A percentile compares a stretch with the other conserved stretches of the same genome.
phyloP scores from a whole-genome alignment of 768 basidiomycete genomes.

The Termitomyces sp. region DNA sequence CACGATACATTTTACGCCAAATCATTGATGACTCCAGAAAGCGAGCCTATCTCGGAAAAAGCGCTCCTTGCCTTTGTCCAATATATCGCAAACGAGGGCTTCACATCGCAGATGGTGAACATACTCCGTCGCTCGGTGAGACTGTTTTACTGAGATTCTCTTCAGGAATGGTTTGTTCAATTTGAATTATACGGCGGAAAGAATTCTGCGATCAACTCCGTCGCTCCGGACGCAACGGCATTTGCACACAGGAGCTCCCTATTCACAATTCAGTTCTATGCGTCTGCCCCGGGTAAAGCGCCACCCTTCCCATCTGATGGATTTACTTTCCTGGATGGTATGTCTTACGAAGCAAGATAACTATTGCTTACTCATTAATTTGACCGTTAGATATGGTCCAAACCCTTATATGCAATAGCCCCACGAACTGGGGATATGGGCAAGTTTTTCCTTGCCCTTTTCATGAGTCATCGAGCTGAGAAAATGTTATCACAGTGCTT shows the following conservation, averaged over 20 bases:
- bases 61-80: conserved; percentile 16
- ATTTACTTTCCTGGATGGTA: conserved; percentile 36
- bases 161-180: conserved; percentile 31
- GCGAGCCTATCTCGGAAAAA: conserved; percentile 21
- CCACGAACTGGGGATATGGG: conserved; percentile 25
- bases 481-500: conserved; percentile 15
- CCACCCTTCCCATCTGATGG: conserved; percentile 41
- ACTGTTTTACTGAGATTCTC: not conserved
- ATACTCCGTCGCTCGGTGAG: not conserved
- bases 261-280: conserved; percentile 48
- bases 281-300: conserved; percentile 25
- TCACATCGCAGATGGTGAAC: conserved; percentile 19
- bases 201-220: conserved; percentile 39
- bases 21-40: conserved; percentile 25
- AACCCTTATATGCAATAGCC: conserved; percentile 17
- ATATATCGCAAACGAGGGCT: conserved; percentile 23
- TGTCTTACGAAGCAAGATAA: conserved; percentile 13
- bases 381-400: not conserved
- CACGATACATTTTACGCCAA: conserved; percentile 29
- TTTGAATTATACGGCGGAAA: conserved; percentile 39
- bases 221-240: conserved; percentile 32
- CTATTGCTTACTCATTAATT: conserved; percentile 6
- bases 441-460: not conserved
- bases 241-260: conserved; percentile 39
- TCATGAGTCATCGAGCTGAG: not conserved